Evolutionary conservation across 257 asterid genomes (phyloP).

Genomic region (Handroanthus guayacan): DNA sequence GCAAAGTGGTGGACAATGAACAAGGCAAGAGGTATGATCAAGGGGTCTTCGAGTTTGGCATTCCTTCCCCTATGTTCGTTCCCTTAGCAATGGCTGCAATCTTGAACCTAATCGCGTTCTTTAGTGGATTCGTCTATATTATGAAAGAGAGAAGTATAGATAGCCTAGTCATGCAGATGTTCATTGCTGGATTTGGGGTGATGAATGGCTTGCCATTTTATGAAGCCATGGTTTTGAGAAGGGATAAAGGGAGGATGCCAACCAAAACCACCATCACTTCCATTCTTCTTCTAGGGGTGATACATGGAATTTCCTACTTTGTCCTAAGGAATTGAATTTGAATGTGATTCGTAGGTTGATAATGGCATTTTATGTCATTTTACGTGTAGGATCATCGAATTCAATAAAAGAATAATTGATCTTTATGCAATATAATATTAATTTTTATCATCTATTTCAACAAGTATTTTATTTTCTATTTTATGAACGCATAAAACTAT

Average conservation of each 20-base stretch:
- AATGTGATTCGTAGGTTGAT: background rate
- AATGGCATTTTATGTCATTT: background rate
- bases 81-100: constrained; percentile 40
- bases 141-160: constrained; percentile 30
- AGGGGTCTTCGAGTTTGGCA: constrained; percentile 53
- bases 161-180: constrained; percentile 45
- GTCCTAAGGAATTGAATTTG: background rate
- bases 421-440: background rate
- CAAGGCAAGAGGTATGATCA: constrained; percentile 49
- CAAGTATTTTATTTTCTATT: no score
- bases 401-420: background rate
- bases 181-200: constrained; percentile 63
- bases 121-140: constrained; percentile 27
- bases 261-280: constrained; percentile 47
- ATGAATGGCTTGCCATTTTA: constrained; percentile 63
- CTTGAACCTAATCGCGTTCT: constrained; percentile 43
- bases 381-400: background rate
- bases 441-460: background rate
- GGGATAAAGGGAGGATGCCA: constrained; percentile 68
- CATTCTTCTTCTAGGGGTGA: constrained; percentile 35
- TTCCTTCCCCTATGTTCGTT: constrained; percentile 51
- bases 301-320: constrained; percentile 30
- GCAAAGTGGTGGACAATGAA: constrained; percentile 52
- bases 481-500: no score
- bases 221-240: constrained; percentile 62